These are phyloP conservation scores for Filobasidium uniguttulatum DNA, from an alignment of 1,284 basidiomycete species.

Conservation along the genomic window DNA sequence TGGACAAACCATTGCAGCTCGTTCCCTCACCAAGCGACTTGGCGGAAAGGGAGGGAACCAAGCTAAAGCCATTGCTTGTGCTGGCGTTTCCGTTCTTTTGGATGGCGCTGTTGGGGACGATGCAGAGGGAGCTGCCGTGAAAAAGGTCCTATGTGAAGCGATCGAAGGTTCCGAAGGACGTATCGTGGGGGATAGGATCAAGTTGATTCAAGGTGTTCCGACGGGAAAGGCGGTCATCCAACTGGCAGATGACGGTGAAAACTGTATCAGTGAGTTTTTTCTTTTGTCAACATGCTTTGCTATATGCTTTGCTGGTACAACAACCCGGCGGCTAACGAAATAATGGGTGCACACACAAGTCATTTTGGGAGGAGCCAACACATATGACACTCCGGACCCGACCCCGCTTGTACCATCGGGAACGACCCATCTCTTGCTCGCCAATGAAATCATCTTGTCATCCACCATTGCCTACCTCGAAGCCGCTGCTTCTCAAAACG, in stretches of 20 bases:
- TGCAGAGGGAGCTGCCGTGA: conserved; percentile 25
- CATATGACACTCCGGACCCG: conserved; percentile 14
- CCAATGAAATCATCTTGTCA: conserved; percentile 45
- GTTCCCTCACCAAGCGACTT: conserved; percentile 28
- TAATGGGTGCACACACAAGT: conserved; percentile 20
- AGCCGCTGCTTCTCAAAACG: conserved; percentile 17
- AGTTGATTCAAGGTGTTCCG: conserved; percentile 8
- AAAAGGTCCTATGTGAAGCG: conserved; percentile 19
- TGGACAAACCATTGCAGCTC: conserved; percentile 41
- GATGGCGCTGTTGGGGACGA: conserved; percentile 36
- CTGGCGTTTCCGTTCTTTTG: conserved; percentile 32
- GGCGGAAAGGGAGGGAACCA: conserved; percentile 44
- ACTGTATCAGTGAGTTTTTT: conserved; percentile 35
- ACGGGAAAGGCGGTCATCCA: conserved; percentile 42
- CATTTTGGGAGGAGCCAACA: conserved; percentile 36
- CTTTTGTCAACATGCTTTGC: background rate
- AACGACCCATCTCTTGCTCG: conserved; percentile 41
- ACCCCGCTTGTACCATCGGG: conserved; percentile 11
- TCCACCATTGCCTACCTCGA: conserved; percentile 38
- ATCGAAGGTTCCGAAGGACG: conserved; percentile 21
- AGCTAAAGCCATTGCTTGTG: conserved; percentile 36
- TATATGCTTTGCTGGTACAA: background rate
- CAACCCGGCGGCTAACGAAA: background rate
- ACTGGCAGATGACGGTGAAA: conserved; percentile 36
- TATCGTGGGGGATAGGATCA: conserved; percentile 18